Percentiles rank a stretch among this genome's conserved stretches.
phyloP scores from a whole-genome alignment of 2,329 filamentous ascomycete species.

The Pestalotiopsis sp. region DNA sequence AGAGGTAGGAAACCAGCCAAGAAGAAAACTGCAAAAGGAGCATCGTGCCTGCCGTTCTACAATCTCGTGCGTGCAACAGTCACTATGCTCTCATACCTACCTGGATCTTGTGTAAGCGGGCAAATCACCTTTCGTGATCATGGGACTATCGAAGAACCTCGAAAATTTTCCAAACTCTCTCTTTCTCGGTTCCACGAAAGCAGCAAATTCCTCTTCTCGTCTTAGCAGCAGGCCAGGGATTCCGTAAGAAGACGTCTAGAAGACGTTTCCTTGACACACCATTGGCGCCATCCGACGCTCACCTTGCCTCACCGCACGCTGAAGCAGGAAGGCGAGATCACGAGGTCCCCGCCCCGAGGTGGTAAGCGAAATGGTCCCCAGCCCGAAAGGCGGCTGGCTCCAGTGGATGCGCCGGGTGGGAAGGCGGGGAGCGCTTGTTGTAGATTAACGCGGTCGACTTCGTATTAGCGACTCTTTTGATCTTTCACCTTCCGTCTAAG shows the following conservation, averaged over 20 bases:
- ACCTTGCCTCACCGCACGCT: constrained; percentile 11
- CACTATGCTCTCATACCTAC: background rate
- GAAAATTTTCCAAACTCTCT: too few relatives aligned
- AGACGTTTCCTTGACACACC: constrained; percentile 6
- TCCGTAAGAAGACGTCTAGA: background rate
- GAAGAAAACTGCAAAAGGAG: background rate
- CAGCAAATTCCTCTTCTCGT: background rate
- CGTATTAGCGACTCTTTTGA: too few relatives aligned
- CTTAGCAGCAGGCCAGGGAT: background rate
- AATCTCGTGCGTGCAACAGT: background rate
- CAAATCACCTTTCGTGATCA: background rate
- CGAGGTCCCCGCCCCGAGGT: background rate
- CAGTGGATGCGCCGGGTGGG: background rate
- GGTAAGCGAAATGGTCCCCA: background rate
- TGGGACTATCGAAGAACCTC: background rate
- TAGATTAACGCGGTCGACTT: background rate
- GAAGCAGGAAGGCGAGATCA: constrained; percentile 7
- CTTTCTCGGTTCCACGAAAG: background rate
- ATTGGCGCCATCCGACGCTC: background rate
- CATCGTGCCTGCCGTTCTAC: background rate
- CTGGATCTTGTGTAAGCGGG: background rate
- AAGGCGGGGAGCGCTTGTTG: background rate
- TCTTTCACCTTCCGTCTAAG: constrained; percentile 9
- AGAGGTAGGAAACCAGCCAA: too few relatives aligned
- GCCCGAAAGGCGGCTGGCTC: background rate